These are phyloP conservation scores for Cladophialophora carrionii DNA, from an alignment of 2,329 filamentous ascomycete species.

Conservation along the genomic window DNA sequence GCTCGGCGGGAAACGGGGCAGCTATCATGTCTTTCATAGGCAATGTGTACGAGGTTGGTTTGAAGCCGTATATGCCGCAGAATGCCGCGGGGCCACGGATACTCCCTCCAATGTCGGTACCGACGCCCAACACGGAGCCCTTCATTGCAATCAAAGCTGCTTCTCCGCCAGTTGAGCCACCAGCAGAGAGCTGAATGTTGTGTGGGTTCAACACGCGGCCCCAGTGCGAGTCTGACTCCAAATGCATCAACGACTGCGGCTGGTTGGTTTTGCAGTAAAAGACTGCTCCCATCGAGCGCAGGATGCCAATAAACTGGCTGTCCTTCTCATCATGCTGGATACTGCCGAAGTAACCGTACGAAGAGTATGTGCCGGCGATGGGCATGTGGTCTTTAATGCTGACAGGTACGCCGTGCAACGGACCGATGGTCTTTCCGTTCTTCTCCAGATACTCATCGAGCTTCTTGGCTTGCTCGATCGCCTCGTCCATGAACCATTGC, in stretches of 20 bases:
- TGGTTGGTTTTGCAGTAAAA: slow-evolving; percentile 43
- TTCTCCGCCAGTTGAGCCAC: slow-evolving; percentile 62
- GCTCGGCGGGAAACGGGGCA: slow-evolving; percentile 24
- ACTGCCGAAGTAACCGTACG: slow-evolving; percentile 23
- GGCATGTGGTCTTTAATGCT: slow-evolving; percentile 54
- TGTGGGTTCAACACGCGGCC: slow-evolving; percentile 57
- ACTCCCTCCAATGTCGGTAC: slow-evolving; percentile 55
- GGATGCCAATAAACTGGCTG: slow-evolving; percentile 29
- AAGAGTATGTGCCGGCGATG: slow-evolving; percentile 36
- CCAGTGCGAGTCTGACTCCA: slow-evolving; percentile 42
- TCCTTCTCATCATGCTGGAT: slow-evolving; percentile 26
- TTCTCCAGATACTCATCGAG: slow-evolving; percentile 53
- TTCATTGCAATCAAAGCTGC: slow-evolving; percentile 58
- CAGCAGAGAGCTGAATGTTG: slow-evolving; percentile 56
- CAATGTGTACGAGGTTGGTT: slow-evolving; percentile 51
- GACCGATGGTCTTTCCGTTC: slow-evolving; percentile 54
- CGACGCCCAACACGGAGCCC: slow-evolving; percentile 59
- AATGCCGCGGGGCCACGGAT: slow-evolving; percentile 49
- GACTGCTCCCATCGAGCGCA: slow-evolving; percentile 42
- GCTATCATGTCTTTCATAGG: slow-evolving; percentile 34
- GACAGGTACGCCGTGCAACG: slow-evolving; percentile 66
- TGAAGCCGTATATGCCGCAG: slow-evolving; percentile 48
- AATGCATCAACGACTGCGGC: slow-evolving; percentile 42
- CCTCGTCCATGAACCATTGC: slow-evolving; percentile 57
- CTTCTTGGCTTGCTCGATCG: slow-evolving; percentile 52